Evolutionary conservation across 768 basidiomycete species (phyloP), one percentile per base, ranked within the genome.

Genomic region (Trametopsis cervina): DNA sequence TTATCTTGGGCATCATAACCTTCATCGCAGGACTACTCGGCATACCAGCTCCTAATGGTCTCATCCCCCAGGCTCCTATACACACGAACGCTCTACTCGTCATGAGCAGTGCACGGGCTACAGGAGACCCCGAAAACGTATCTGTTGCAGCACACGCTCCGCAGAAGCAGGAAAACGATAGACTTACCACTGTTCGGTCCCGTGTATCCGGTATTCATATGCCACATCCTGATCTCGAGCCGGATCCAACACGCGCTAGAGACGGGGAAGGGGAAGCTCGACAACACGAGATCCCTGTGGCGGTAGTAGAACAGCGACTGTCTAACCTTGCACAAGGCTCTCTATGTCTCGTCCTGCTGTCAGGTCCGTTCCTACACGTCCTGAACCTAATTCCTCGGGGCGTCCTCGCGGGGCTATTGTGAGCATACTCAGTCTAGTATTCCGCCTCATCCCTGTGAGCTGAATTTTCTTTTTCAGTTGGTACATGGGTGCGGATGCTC

Each of bases 251-350:
- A 0, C 57, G 51, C 22, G 46, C 54, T 6, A 47, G 52, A 4
- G 59, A 60, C 21, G 61, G 61, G 1, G 57, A 57, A 21, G 54
- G 42, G 12, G 57, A 52, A 36, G 58, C 40, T 43, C 51, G 61
- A 15, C 53, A 55, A 25, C 66, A 57, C 38, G 81, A 85, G 58
- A 71, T 80, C 0, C 83, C 85, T 1, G 54, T 88, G 6, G 77
- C 77, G 0, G 87, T 96, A 1, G 87, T 96, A 3, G 93, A 97
- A 61, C 93, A 96, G 65, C 76, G 93, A n/a, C 80, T 90, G 10
- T 94, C 90, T 6, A 94, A 96, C 61, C 73, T 96, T 17, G 84
- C 81, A 0, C 88, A 96, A 63, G 90, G 94, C 18, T 65, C 78
- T 11, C 65, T 90, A 26, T 89, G 80, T 59, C 74, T 96, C 5